Conservation (phyloP, 371 early-diverging fungal genomes). For the Rhizomucor pusillus region DNA sequence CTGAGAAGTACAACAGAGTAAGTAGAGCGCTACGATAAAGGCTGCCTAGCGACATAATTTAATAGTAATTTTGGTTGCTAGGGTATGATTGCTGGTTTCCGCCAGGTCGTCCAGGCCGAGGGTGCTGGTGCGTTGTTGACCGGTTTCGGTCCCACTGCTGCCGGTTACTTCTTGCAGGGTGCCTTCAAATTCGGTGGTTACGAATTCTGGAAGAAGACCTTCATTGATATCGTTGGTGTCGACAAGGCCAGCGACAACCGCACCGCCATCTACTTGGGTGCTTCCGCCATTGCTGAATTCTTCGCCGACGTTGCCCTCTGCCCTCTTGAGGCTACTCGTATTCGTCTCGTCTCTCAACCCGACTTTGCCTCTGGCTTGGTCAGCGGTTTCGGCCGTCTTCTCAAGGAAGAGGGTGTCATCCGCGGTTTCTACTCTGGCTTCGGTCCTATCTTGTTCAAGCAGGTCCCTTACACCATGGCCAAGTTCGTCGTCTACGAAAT, state of each 20-base stretch:
- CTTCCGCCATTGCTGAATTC: conserved; percentile 86
- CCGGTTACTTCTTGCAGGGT: conserved; percentile 90
- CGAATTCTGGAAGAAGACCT: conserved; percentile 80
- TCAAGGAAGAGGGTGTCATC: conserved; percentile 64
- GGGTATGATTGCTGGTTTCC: conserved; percentile 59
- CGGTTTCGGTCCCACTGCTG: conserved; percentile 77
- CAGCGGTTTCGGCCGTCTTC: conserved; percentile 50
- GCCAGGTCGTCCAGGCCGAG: conserved; percentile 59
- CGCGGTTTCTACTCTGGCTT: conserved; percentile 75
- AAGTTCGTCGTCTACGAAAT: conserved; percentile 92
- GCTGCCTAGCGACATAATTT: too few relatives aligned
- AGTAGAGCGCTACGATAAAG: neutral
- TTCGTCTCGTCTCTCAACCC: conserved; percentile 53
- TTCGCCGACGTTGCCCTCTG: conserved; percentile 84
- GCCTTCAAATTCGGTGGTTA: conserved; percentile 87
- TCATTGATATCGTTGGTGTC: conserved; percentile 64
- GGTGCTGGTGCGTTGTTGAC: conserved; percentile 75
- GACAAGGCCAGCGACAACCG: conserved; percentile 76
- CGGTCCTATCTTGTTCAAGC: conserved; percentile 79
- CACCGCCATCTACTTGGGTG: conserved; percentile 71
- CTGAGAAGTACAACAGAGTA: conserved; percentile 63
- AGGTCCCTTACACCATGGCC: conserved; percentile 95
- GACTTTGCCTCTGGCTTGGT: conserved; percentile 56
- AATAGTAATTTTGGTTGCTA: conserved; percentile 3
- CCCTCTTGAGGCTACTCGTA: conserved; percentile 76